Evolutionary conservation across 2,329 filamentous ascomycete species (phyloP).

Genomic region (Pyricularia pennisetigena): DNA sequence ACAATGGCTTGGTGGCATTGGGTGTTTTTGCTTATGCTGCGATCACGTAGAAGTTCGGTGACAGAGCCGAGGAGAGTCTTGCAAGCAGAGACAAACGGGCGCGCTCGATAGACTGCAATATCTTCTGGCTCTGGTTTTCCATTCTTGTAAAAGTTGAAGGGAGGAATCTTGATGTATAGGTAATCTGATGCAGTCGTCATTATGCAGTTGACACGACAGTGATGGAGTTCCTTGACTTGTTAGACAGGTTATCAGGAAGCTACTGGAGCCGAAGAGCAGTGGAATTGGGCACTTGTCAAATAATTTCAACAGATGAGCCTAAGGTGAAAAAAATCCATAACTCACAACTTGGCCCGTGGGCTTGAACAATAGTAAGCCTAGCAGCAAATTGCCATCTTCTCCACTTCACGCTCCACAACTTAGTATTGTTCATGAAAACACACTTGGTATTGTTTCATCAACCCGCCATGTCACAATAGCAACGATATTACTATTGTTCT

Average conservation of each 20-base stretch:
- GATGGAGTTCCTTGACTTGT: background rate
- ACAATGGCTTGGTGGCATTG: background rate
- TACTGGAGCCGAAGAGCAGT: background rate
- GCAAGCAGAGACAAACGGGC: background rate
- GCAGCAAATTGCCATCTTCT: background rate
- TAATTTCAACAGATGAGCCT: background rate
- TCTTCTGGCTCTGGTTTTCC: background rate
- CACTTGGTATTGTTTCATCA: background rate
- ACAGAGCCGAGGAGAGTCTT: background rate
- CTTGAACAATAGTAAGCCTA: background rate
- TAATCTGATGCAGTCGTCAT: background rate
- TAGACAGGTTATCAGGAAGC: background rate
- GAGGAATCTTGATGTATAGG: background rate
- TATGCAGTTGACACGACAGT: background rate
- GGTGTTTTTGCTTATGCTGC: background rate
- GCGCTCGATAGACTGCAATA: background rate
- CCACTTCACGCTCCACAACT: no score
- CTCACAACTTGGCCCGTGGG: no score
- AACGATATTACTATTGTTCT: background rate
- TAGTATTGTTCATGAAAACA: background rate
- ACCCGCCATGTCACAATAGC: background rate
- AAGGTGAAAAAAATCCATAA: background rate
- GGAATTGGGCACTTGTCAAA: background rate
- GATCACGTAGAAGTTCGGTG: background rate
- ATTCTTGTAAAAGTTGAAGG: background rate